phyloP scores from a whole-genome alignment of 805 yeast species.

The Sugiyamaella boreocaroliniensis region DNA sequence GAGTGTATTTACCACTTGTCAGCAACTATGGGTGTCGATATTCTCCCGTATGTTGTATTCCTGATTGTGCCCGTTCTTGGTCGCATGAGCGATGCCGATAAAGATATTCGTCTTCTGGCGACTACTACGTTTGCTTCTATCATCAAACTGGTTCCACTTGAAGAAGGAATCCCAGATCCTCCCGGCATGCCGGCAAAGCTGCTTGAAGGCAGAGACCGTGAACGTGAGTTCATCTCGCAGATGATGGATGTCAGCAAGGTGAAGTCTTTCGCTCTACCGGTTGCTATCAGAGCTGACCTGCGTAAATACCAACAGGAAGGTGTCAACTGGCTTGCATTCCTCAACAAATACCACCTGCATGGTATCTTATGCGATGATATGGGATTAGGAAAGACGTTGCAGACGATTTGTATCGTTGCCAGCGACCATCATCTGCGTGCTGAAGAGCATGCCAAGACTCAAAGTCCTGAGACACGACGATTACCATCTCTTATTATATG shows the following conservation, averaged over 20 bases:
- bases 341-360: constrained; percentile 90
- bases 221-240: constrained; percentile 88
- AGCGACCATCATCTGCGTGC: constrained; percentile 88
- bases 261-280: constrained; percentile 81
- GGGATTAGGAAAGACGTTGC: constrained; percentile 97
- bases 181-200: constrained; percentile 79
- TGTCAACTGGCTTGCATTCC: constrained; percentile 93
- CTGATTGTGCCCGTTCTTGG: constrained; percentile 94
- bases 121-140: constrained; percentile 96
- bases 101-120: constrained; percentile 80
- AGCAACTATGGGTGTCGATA: constrained; percentile 75
- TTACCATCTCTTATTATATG: constrained; percentile 84
- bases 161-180: constrained; percentile 96
- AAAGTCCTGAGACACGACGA: constrained; percentile 58
- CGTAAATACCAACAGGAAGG: constrained; percentile 98
- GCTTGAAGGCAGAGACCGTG: constrained; percentile 83
- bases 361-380: constrained; percentile 98
- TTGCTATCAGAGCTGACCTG: constrained; percentile 83
- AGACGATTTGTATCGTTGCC: constrained; percentile 93
- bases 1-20: constrained; percentile 87
- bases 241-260: constrained; percentile 97
- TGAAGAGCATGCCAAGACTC: constrained; percentile 56
- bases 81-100: constrained; percentile 93
- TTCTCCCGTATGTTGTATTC: constrained; percentile 90
- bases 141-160: constrained; percentile 90